Percentiles rank a stretch among this genome's conserved stretches.
These are phyloP conservation scores for Vitis labrusca DNA, from an alignment of 164 flowering plant species.

Conservation along the genomic window DNA sequence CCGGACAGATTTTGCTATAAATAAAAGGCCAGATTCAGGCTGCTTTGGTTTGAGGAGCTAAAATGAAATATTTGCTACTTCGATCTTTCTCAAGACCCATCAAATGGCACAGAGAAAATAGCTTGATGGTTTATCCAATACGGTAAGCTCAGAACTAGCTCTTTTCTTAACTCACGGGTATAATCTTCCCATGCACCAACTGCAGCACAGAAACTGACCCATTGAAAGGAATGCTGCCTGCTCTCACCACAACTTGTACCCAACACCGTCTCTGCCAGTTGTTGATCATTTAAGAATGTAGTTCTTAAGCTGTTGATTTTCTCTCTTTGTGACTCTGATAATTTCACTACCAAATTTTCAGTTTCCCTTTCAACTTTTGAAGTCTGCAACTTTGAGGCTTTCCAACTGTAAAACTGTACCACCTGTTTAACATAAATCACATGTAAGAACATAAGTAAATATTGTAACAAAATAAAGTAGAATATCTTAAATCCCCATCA, in stretches of 20 bases:
- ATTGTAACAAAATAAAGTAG: background rate
- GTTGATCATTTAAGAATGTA: constrained; percentile 33
- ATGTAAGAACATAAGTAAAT: no score
- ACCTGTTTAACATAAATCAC: constrained; percentile 37
- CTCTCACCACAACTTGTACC: constrained; percentile 5
- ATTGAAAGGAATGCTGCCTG: constrained; percentile 26
- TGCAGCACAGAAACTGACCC: constrained; percentile 45
- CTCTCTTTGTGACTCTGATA: constrained; percentile 31
- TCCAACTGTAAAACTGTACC: constrained; percentile 74
- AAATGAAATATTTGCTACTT: no score
- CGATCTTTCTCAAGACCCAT: constrained; percentile 1
- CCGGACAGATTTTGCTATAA: no score
- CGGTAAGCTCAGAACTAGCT: constrained; percentile 43
- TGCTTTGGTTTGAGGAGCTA: no score
- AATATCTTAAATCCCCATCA: no score
- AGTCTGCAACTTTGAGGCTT: constrained; percentile 30
- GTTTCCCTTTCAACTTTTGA: constrained; percentile 6
- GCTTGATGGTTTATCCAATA: constrained; percentile 55
- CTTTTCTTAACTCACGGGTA: constrained; percentile 29
- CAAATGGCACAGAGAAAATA: constrained; percentile 36
- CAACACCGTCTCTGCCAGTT: constrained; percentile 34
- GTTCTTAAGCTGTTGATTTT: constrained; percentile 21
- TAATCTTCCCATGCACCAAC: constrained; percentile 61
- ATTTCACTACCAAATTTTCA: constrained; percentile 8
- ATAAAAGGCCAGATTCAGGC: no score